Base-by-base conservation (phyloP, 202 grass and related monocot genomes). In the Tripidium arundinaceum region DNA sequence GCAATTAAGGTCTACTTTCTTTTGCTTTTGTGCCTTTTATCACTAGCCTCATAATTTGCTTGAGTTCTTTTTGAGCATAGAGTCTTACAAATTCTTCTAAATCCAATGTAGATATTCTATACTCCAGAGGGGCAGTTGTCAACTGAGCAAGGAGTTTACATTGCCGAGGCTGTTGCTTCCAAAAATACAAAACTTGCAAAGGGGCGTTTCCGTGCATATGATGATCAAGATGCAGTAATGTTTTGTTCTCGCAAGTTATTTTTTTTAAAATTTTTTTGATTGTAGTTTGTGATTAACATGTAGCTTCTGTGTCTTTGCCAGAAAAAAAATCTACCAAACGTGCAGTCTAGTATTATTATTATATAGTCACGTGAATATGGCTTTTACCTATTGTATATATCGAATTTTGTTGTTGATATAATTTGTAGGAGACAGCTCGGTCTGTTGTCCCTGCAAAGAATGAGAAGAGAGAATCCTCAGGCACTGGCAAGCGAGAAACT, bases 111-210 rank as follows among this genome's bases (percentile, higher is more conserved):
- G 95, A 91, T 98, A 79, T 93, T 94, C 77, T 94, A 88, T 83
- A 93, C 92, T 68, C 87, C 90, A 75, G 95, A 98, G 88, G 92
- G 92, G 34, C 84, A 93, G 74, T 62, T 98, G 46, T 94, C 90
- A 65, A 86, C 75, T 14, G 95, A 98, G 65, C 92, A 94, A 91
- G 95, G 95, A 72, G 57, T 98, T 84, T 98, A 98, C 84, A 78
- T 98, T 52, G 92, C 95, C 4, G 95, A 93, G 86, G 77, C 92
- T 65, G 84, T 98, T 73, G 63, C 77, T 84, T 81, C 81, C 16
- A 98, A 91, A 86, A 98, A 94, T 62, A 89, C 88, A 71, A 92
- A 89, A 89, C 94, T 93, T 79, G 86, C 90, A 7, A 93, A 98
- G 82, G 95, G 95, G 15, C 90, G 94, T 86, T 98, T 94, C 68